phyloP scores from a whole-genome alignment of 129 eudicot genomes.

The Apium graveolens region DNA sequence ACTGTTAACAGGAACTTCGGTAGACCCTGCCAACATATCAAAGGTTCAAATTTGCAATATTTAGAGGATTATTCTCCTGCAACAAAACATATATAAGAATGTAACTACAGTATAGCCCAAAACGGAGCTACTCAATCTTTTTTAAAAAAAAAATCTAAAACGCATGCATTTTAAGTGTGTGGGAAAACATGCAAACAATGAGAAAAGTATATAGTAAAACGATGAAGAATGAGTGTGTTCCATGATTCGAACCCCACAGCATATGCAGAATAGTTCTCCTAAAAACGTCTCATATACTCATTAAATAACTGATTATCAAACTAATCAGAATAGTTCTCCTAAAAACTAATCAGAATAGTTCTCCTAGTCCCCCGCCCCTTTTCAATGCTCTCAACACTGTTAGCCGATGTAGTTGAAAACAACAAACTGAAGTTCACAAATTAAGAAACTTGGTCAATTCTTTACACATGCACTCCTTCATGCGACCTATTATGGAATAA shows the following conservation, averaged over 20 bases:
- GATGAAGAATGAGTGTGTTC: neutral
- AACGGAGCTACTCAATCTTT: neutral
- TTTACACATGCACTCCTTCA: neutral
- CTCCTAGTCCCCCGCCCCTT: neutral
- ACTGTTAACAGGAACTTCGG: constrained; percentile 27
- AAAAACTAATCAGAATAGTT: no score
- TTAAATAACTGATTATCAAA: neutral
- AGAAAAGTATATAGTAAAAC: neutral
- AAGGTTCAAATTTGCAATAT: constrained; percentile 43
- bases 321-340: no score
- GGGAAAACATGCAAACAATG: neutral
- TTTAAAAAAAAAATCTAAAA: neutral
- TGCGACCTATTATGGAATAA: neutral
- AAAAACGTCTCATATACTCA: neutral
- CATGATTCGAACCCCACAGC: neutral
- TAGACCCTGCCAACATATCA: constrained; percentile 55
- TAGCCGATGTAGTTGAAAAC: neutral
- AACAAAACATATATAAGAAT: constrained; percentile 30
- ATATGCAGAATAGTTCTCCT: neutral
- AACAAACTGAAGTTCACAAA: neutral
- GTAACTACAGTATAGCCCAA: constrained; percentile 14
- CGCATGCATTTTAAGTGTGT: neutral
- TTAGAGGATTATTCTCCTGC: constrained; percentile 32
- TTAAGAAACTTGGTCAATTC: neutral
- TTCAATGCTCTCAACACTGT: neutral